Evolutionary conservation across 176 grass and related monocot genomes (phyloP).

Genomic region (Musa acuminata): DNA sequence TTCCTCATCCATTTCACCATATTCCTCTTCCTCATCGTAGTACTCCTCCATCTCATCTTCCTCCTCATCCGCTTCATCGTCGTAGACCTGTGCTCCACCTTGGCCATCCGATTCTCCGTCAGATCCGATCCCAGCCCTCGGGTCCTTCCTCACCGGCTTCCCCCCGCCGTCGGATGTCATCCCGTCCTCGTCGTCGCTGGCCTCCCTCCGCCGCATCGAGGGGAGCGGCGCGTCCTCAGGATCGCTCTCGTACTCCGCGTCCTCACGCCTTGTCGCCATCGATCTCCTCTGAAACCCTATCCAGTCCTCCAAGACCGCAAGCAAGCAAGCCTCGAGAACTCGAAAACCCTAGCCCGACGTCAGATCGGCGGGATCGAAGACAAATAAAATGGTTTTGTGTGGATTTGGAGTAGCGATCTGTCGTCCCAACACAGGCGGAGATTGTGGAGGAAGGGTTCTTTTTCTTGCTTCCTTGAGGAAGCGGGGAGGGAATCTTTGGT

Average conservation of each 20-base stretch:
- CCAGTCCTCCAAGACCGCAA: background rate
- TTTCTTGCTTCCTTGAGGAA: too few relatives aligned
- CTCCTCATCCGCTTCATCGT: constrained; percentile 29
- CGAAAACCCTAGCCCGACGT: too few relatives aligned
- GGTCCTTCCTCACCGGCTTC: background rate
- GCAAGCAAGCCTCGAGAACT: background rate
- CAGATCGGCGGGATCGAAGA: too few relatives aligned
- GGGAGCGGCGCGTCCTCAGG: constrained; percentile 74
- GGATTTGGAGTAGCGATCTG: too few relatives aligned
- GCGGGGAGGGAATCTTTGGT: too few relatives aligned
- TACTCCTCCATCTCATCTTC: constrained; percentile 17
- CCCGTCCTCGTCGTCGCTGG: constrained; percentile 76
- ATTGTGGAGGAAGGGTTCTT: too few relatives aligned
- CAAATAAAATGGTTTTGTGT: too few relatives aligned
- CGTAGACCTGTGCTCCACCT: constrained; percentile 71
- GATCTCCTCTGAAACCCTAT: constrained; percentile 4
- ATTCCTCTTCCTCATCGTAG: constrained; percentile 8
- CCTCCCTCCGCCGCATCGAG: constrained; percentile 54
- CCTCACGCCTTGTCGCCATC: constrained; percentile 3
- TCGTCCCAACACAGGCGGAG: too few relatives aligned
- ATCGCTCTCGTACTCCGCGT: constrained; percentile 81
- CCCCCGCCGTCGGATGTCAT: constrained; percentile 16
- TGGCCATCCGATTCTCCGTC: constrained; percentile 67
- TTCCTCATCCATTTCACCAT: background rate
- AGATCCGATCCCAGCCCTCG: constrained; percentile 34